Conservation (phyloP, 306 rosid species). For the Trifolium fragiferum region DNA sequence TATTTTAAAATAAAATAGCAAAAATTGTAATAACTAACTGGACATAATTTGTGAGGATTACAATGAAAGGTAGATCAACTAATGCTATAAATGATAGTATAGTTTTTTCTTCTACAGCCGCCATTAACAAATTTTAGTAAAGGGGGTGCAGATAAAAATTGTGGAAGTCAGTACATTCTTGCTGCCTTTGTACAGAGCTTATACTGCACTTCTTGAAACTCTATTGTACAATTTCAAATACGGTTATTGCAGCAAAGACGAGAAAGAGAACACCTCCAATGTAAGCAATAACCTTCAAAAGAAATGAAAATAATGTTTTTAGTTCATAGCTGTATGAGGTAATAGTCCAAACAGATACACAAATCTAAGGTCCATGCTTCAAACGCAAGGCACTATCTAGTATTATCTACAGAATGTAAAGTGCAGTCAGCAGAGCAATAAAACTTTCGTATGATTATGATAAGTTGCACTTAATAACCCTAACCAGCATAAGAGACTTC, state of each 20-base stretch:
- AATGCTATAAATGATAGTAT: slow-evolving; percentile 15
- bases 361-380: slow-evolving; percentile 34
- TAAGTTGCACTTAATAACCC: slow-evolving; percentile 28
- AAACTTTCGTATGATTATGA: slow-evolving; percentile 30
- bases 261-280: slow-evolving; percentile 93
- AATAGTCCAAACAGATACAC: slow-evolving; percentile 26
- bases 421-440: slow-evolving; percentile 27
- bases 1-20: neutral
- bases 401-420: slow-evolving; percentile 34
- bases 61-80: slow-evolving; percentile 30
- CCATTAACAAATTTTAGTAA: slow-evolving; percentile 15
- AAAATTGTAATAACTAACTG: neutral
- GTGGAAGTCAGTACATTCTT: slow-evolving; percentile 8
- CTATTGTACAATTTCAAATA: slow-evolving; percentile 72
- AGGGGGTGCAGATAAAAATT: slow-evolving; percentile 7
- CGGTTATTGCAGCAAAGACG: slow-evolving; percentile 80
- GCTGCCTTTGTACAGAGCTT: slow-evolving; percentile 27
- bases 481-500: slow-evolving; percentile 34
- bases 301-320: slow-evolving; percentile 22
- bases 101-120: neutral
- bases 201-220: slow-evolving; percentile 6
- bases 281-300: slow-evolving; percentile 80
- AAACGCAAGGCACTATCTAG: slow-evolving; percentile 30
- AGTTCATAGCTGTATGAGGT: slow-evolving; percentile 27
- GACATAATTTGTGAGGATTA: slow-evolving; percentile 31